These are phyloP conservation scores for Pontederia paniculata DNA, from an alignment of 176 grass and related monocot genomes.

Conservation along the genomic window DNA sequence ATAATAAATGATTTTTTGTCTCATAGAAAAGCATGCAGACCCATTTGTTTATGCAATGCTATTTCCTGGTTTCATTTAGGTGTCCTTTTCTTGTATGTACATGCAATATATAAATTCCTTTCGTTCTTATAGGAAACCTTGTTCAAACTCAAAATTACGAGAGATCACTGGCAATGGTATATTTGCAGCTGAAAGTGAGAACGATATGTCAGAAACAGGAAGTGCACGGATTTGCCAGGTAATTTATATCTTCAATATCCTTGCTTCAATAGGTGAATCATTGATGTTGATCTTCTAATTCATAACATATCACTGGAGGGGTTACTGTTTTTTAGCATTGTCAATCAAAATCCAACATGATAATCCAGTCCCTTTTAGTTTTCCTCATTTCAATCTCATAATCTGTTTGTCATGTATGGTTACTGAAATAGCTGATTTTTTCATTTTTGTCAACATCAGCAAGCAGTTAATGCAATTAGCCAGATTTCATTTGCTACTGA, in stretches of 20 bases:
- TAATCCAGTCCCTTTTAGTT: neutral
- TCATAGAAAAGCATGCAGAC: no score
- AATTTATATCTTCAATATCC: neutral
- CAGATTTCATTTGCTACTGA: slow-evolving; percentile 9
- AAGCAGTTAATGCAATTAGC: slow-evolving; percentile 5
- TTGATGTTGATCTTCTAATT: neutral
- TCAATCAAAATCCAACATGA: no score
- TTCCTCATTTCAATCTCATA: neutral
- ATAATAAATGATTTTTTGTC: no score
- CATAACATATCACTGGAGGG: neutral
- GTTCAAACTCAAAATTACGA: slow-evolving; percentile 4
- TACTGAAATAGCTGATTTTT: no score
- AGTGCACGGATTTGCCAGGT: slow-evolving; percentile 7
- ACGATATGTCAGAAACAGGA: neutral
- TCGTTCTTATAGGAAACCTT: neutral
- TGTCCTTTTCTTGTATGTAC: no score
- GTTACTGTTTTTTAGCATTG: no score
- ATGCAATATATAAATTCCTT: neutral
- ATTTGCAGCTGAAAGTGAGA: slow-evolving; percentile 1
- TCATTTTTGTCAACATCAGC: no score
- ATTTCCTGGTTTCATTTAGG: no score
- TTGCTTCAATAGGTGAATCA: neutral
- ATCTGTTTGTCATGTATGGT: neutral
- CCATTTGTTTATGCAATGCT: no score
- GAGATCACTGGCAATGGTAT: slow-evolving; percentile 6